phyloP scores from a whole-genome alignment of 257 asterid species.

The Jacaranda mimosifolia region DNA sequence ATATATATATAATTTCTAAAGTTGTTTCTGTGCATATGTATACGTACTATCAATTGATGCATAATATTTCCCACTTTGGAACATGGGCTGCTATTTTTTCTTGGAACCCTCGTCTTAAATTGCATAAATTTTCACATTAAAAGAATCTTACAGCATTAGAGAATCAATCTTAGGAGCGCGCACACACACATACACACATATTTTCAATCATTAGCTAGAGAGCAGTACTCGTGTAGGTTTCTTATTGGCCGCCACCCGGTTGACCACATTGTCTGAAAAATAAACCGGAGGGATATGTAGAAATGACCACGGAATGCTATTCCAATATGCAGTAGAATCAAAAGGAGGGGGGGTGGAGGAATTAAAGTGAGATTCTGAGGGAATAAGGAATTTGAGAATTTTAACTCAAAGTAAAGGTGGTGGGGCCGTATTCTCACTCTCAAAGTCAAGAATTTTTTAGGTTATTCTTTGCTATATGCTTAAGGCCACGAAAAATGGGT shows the following conservation, averaged over 20 bases:
- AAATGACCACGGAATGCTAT: conserved; percentile 76
- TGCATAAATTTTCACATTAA: conserved; percentile 21
- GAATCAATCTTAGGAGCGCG: conserved; percentile 34
- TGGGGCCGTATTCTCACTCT: conserved; percentile 48
- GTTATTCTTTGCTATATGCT: conserved; percentile 50
- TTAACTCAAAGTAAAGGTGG: conserved; percentile 60
- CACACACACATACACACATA: too few relatives aligned
- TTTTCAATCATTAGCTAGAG: conserved; percentile 49
- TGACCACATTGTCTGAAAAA: conserved; percentile 31
- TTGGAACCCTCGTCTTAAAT: conserved; percentile 11
- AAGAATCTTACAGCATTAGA: conserved; percentile 36
- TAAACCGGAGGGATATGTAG: conserved; percentile 27
- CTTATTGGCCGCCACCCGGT: conserved; percentile 29
- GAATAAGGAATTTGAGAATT: conserved; percentile 62
- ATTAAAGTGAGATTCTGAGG: conserved; percentile 51
- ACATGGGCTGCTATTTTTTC: conserved; percentile 40
- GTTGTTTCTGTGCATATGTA: conserved; percentile 30
- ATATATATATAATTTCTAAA: not conserved
- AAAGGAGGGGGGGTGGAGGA: not conserved
- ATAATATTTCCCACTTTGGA: conserved; percentile 47
- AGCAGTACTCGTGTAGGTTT: conserved; percentile 28
- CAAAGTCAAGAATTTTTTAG: conserved; percentile 58
- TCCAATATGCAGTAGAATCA: conserved; percentile 26
- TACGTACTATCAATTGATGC: conserved; percentile 1
- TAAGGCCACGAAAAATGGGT: conserved; percentile 78